Base-by-base conservation (phyloP, 179 eudicot genomes). In the Patellifolia procumbens region DNA sequence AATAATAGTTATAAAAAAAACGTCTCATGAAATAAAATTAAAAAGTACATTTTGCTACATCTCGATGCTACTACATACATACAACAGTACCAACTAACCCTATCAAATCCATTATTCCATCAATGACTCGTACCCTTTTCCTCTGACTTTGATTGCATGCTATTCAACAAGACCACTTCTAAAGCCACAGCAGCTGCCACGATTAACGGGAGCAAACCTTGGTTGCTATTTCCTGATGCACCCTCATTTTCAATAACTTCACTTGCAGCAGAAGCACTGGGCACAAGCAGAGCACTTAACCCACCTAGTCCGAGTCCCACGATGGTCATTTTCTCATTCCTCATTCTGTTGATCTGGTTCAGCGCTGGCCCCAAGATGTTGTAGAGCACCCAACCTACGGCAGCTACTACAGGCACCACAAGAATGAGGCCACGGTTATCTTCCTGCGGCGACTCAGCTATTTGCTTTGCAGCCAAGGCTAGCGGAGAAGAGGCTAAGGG, bases 301-400 rank as follows among this genome's bases (percentile, higher is more conserved):
- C 85, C 82, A 2, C 80, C 79, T 7, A 82, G 69, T 2, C 82
- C 82, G 1, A 79, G 48, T 28, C 82, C 85, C 0, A 82, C 1
- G 7, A 79, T 15, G 24, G 77, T 31, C 13, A 61, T 69, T 45
- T 76, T 79, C 34, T 82, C 80, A 39, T 12, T 60, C 60, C 85
- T 82, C 85, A 82, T 82, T 35, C 58, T 75, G 60, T 82, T 79
- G 4, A 82, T 8, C 71, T 82, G 85, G 77, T 75, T 79, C 77
- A 82, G 43, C 22, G 85, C 82, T 42, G 85, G 85, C 2, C 70
- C 69, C 52, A 79, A 43, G 13, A 82, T 82, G 77, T 82, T 79
- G 68, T 63, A 65, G 43, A 82, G 31, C 7, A 79, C 85, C 85
- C 85, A 82, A 28, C 85, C 82, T 4, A 82, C 68, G 0, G 85